Base-by-base conservation (phyloP, 1,139 yeast genomes). In the Lodderomyces metapsilosis region DNA sequence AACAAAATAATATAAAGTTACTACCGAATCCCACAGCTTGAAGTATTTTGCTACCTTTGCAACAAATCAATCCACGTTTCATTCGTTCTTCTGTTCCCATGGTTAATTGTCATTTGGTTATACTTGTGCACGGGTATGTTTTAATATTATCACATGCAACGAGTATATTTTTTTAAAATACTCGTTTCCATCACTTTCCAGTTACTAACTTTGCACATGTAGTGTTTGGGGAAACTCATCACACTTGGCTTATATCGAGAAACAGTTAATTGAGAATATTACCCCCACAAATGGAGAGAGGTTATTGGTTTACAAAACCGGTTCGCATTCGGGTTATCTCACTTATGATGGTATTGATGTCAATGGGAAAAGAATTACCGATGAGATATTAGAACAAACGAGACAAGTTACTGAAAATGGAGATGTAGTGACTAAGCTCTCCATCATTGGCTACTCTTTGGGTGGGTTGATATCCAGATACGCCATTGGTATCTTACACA, bases 261-360 rank as follows among this genome's bases (percentile, higher is more conserved):
- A 63, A 7, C 74, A 72, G 45, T 52, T 78, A n/a, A 56, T 55
- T 24, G 55, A 57, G 23, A 46, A 58, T 38, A 30, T 51, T 34
- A 23, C 38, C 6, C 40, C 52, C 4, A 11, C 34, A 1, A 42
- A 51, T 27, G 41, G 48, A 44, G 43, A 58, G 8, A 54, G 61
- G 37, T 52, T 84, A 2, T 60, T 74, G 0, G 74, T 82, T 9
- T 78, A 82, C 54, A 71, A 79, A 36, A 75, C 92, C 0, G 75
- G 75, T 16, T 72, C 84, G 10, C 88, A 84, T 56, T 75, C 81
- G 15, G 78, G 79, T 5, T 85, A 80, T 57, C 74, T 78, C 52
- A 88, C 96, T 2, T 83, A 87, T 53, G 96, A 88, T 55, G 96
- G 96, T 1, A 80, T 88, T 25, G 95, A 87, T 52, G 80, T 88